These are phyloP conservation scores for Plasmodium cynomolgi DNA, from an alignment of 169 alveolate species.

Conservation along the genomic window DNA sequence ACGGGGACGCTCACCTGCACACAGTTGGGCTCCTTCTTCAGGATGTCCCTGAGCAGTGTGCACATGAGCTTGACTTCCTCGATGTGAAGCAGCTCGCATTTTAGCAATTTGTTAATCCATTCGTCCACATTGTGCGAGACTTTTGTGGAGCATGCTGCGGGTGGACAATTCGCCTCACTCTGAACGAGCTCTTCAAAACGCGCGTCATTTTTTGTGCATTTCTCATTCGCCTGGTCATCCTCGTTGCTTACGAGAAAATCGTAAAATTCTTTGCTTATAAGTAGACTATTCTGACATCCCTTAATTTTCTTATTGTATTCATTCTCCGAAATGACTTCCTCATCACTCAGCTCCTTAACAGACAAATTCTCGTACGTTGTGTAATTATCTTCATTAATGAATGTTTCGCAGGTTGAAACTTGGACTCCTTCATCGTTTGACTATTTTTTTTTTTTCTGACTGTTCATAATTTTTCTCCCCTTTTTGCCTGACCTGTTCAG, in stretches of 20 bases:
- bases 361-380: constrained; percentile 47
- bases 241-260: neutral
- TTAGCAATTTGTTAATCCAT: constrained; percentile 61
- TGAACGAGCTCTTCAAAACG: neutral
- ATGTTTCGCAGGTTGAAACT: neutral
- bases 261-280: neutral
- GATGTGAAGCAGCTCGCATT: constrained; percentile 31
- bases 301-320: constrained; percentile 54
- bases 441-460: constrained; percentile 18
- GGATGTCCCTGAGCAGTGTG: constrained; percentile 87
- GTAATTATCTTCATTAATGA: constrained; percentile 19
- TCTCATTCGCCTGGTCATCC: neutral
- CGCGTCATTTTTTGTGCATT: neutral
- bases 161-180: neutral
- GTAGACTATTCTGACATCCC: neutral
- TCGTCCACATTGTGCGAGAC: constrained; percentile 47
- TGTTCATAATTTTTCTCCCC: constrained; percentile 22
- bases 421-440: constrained; percentile 1
- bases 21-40: constrained; percentile 89
- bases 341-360: constrained; percentile 66
- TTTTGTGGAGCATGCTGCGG: neutral
- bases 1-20: constrained; percentile 93
- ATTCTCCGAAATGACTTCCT: constrained; percentile 54
- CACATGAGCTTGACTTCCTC: constrained; percentile 78
- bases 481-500: neutral